These are phyloP conservation scores for Pseudogymnoascus sp. DNA, from an alignment of 2,329 filamentous ascomycete genomes.

Conservation along the genomic window DNA sequence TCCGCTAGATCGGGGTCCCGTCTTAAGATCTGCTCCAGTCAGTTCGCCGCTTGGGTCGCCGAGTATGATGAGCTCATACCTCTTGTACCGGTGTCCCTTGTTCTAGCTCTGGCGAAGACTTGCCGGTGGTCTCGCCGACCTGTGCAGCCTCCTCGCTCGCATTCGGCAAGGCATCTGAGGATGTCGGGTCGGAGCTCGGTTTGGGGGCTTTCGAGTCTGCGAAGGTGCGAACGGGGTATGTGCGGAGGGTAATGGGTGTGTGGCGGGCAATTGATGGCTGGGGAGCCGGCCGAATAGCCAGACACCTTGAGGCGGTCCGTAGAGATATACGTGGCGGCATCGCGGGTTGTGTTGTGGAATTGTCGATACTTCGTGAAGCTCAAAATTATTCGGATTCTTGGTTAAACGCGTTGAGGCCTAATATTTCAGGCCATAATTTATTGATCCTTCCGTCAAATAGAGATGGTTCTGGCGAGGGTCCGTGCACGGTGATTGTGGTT, in stretches of 20 bases:
- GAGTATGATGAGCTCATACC: constrained; percentile 33
- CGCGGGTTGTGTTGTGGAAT: constrained; percentile 12
- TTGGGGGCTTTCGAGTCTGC: constrained; percentile 22
- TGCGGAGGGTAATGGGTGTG: constrained; percentile 19
- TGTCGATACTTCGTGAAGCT: constrained; percentile 3
- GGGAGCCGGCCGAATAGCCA: constrained; percentile 30
- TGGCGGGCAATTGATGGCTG: constrained; percentile 27
- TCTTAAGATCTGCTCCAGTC: constrained; percentile 46
- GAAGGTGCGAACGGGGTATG: constrained; percentile 21
- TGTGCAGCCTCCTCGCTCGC: constrained; percentile 58
- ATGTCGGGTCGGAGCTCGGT: constrained; percentile 35
- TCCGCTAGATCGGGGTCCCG: constrained; percentile 53
- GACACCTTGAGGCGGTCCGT: constrained; percentile 34
- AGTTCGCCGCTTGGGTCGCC: constrained; percentile 11
- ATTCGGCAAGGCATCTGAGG: constrained; percentile 42
- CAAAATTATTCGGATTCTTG: constrained; percentile 9
- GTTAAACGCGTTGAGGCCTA: neutral
- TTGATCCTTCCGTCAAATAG: neutral
- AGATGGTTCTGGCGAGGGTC: neutral
- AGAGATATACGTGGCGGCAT: constrained; percentile 51
- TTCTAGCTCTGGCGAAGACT: constrained; percentile 50
- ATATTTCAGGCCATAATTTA: neutral
- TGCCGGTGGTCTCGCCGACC: constrained; percentile 48
- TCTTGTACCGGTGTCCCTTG: constrained; percentile 60
- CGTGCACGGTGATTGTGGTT: neutral